phyloP scores from a whole-genome alignment of 208 protist species.

The Trypanosoma scelopori region DNA sequence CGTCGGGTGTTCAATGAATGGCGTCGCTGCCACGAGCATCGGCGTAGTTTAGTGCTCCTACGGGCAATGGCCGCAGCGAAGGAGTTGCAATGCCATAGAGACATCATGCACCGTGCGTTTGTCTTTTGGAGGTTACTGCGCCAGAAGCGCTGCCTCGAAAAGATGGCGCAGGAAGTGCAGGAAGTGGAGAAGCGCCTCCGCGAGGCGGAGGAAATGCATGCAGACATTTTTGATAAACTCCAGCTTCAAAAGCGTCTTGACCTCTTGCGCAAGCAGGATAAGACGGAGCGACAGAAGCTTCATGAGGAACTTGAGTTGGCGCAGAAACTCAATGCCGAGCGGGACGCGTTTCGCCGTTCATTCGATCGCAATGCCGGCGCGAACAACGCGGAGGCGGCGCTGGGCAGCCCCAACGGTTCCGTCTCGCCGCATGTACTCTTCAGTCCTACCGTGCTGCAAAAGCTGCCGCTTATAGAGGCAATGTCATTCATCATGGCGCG shows the following conservation, averaged over 20 bases:
- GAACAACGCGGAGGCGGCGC: constrained; percentile 7
- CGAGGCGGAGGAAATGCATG: constrained; percentile 52
- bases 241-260: constrained; percentile 81
- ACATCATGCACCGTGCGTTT: constrained; percentile 41
- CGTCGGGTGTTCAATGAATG: constrained; percentile 38
- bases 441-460: constrained; percentile 52
- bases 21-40: constrained; percentile 43
- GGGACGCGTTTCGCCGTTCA: constrained; percentile 8
- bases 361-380: not conserved
- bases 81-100: constrained; percentile 34
- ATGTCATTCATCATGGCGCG: constrained; percentile 78
- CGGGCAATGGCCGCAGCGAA: constrained; percentile 45
- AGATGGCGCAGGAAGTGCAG: constrained; percentile 33
- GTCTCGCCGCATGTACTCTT: constrained; percentile 38
- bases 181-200: constrained; percentile 44
- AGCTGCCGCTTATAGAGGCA: constrained; percentile 62
- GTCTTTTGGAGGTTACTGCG: constrained; percentile 49
- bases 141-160: constrained; percentile 29
- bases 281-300: constrained; percentile 44
- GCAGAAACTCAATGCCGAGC: constrained; percentile 11
- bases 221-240: constrained; percentile 83
- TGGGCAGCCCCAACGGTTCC: not conserved
- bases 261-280: constrained; percentile 42
- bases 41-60: constrained; percentile 28
- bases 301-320: constrained; percentile 22